Evolutionary conservation across 1,139 yeast genomes (phyloP).

Genomic region (Lodderomyces metapsilosis): DNA sequence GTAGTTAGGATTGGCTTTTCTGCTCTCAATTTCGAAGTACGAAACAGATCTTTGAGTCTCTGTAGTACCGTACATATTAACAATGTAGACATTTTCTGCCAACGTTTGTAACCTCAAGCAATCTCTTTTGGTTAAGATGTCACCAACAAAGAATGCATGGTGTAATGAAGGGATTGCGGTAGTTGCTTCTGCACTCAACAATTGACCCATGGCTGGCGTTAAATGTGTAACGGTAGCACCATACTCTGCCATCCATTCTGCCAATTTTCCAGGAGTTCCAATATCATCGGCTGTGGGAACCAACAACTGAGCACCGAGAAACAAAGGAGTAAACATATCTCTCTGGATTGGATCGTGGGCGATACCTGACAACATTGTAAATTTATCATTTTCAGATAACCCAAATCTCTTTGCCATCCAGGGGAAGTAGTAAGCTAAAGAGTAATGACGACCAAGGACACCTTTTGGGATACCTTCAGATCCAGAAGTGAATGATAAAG

Average conservation of each 20-base stretch:
- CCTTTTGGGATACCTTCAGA: constrained; percentile 99
- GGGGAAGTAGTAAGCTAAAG: constrained; percentile 94
- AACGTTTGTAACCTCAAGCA: constrained; percentile 88
- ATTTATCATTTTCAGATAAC: constrained; percentile 74
- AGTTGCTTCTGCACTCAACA: constrained; percentile 93
- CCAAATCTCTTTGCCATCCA: constrained; percentile 94
- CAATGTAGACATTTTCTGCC: constrained; percentile 86
- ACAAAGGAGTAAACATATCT: constrained; percentile 97
- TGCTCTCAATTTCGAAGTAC: constrained; percentile 81
- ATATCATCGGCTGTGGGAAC: constrained; percentile 97
- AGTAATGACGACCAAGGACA: constrained; percentile 95
- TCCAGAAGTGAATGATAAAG: constrained; percentile 96
- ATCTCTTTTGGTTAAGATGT: constrained; percentile 93
- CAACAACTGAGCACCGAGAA: constrained; percentile 87
- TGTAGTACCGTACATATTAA: constrained; percentile 99
- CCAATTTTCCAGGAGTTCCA: constrained; percentile 96
- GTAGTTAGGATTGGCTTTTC: constrained; percentile 66
- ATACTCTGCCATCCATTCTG: constrained; percentile 93
- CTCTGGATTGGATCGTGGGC: constrained; percentile 99
- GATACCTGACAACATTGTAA: constrained; percentile 97
- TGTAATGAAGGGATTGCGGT: constrained; percentile 82
- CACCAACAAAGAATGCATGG: constrained; percentile 98
- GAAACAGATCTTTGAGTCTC: constrained; percentile 99
- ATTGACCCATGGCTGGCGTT: constrained; percentile 99
- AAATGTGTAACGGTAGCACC: constrained; percentile 95